These are phyloP conservation scores for Calonectria hawksworthii DNA, from an alignment of 2,329 filamentous ascomycete species.

Conservation along the genomic window DNA sequence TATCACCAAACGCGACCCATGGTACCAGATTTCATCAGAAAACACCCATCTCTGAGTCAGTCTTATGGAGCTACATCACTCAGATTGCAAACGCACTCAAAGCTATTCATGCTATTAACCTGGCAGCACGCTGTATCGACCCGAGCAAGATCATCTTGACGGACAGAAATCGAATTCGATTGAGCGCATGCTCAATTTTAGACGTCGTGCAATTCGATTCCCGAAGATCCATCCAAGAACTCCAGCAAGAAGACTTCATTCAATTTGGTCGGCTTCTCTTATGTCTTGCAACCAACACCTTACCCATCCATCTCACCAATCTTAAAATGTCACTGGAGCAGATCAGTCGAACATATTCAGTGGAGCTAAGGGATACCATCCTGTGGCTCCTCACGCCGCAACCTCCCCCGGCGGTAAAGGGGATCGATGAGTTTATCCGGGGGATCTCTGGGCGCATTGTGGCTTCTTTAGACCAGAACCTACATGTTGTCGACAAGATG, in stretches of 20 bases:
- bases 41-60: constrained; percentile 74
- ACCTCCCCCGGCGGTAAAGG: constrained; percentile 70
- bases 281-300: constrained; percentile 81
- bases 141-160: constrained; percentile 91
- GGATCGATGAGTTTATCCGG: constrained; percentile 83
- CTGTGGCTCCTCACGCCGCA: constrained; percentile 83
- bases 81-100: constrained; percentile 92
- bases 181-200: constrained; percentile 89
- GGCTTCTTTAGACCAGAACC: constrained; percentile 79
- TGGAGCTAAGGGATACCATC: constrained; percentile 83
- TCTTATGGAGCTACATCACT: constrained; percentile 92
- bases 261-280: constrained; percentile 89
- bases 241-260: constrained; percentile 89
- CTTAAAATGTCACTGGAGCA: constrained; percentile 81
- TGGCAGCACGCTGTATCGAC: constrained; percentile 90
- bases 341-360: constrained; percentile 81
- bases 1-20: constrained; percentile 58
- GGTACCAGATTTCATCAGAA: constrained; percentile 62
- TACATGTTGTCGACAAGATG: constrained; percentile 85
- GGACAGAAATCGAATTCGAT: constrained; percentile 88
- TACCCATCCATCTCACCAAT: constrained; percentile 68
- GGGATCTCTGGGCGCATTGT: constrained; percentile 85
- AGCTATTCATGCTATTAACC: constrained; percentile 82
- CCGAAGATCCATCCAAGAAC: constrained; percentile 76
- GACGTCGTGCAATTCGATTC: constrained; percentile 90